These are phyloP conservation scores for Phialemoniopsis sp. DNA, from an alignment of 2,329 filamentous ascomycete species.

Conservation along the genomic window DNA sequence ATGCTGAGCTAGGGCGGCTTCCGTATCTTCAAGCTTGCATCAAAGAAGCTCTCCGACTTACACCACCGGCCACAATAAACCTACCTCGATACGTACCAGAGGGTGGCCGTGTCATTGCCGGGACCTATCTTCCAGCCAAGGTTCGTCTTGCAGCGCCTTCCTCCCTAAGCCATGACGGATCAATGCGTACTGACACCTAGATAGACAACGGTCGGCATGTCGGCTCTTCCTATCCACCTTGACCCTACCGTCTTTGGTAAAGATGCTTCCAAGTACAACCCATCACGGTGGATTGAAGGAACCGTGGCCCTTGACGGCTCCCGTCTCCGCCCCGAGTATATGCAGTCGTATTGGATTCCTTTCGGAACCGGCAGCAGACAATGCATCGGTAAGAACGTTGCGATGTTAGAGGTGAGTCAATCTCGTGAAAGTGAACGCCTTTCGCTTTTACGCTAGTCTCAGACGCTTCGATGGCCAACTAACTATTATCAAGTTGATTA, in stretches of 20 bases:
- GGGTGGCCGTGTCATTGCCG: conserved; percentile 6
- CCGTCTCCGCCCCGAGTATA: conserved; percentile 2
- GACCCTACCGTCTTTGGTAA: conserved; percentile 1
- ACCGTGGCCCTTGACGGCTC: conserved; percentile 1
- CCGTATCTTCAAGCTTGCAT: conserved; percentile 7
- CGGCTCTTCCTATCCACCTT: conserved; percentile 2
- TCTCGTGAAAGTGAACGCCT: not conserved
- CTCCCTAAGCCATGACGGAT: not conserved
- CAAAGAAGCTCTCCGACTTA: conserved; percentile 5
- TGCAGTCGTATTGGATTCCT: conserved; percentile 5
- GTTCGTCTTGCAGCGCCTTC: not conserved
- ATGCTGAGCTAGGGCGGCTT: conserved; percentile 5
- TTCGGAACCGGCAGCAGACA: conserved; percentile 2
- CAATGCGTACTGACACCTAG: not conserved
- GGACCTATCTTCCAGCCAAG: conserved; percentile 2
- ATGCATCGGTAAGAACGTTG: conserved; percentile 7
- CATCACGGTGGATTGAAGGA: conserved; percentile 4
- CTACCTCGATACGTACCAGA: conserved; percentile 5
- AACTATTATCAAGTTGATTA: conserved; percentile 1
- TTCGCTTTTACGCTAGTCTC: not conserved
- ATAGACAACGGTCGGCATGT: conserved; percentile 5
- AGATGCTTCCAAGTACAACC: conserved; percentile 1
- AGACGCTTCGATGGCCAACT: too few species aligned
- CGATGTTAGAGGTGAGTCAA: conserved; percentile 3
- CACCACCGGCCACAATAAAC: conserved; percentile 6